Evolutionary conservation across 352 stramenopile species (phyloP).

Genomic region (Globisporangium cylindrosporum): DNA sequence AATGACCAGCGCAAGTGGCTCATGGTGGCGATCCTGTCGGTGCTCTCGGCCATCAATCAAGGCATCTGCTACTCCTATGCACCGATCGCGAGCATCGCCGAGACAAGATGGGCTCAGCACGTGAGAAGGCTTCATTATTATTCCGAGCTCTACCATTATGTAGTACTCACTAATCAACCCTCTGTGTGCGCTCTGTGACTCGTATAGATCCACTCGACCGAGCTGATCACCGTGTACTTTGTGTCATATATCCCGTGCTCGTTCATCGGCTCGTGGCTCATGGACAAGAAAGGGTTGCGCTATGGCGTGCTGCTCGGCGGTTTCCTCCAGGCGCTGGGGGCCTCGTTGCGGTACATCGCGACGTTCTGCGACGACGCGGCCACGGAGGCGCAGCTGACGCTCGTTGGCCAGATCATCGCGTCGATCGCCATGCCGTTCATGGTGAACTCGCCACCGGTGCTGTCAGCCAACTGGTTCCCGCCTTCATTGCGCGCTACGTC

Average conservation of each 20-base stretch:
- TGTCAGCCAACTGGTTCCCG: constrained; percentile 76
- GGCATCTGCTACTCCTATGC: constrained; percentile 80
- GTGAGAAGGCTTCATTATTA: constrained; percentile 26
- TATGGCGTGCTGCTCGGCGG: constrained; percentile 61
- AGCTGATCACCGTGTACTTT: constrained; percentile 80
- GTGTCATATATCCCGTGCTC: constrained; percentile 78
- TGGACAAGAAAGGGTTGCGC: constrained; percentile 71
- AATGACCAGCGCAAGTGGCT: constrained; percentile 45
- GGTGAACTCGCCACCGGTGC: constrained; percentile 75
- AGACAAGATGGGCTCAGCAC: constrained; percentile 50
- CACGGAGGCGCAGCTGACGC: constrained; percentile 37
- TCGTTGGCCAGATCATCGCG: constrained; percentile 61
- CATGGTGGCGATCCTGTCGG: constrained; percentile 66
- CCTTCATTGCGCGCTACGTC: constrained; percentile 58
- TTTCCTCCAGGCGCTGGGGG: constrained; percentile 50
- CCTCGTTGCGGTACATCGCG: constrained; percentile 42
- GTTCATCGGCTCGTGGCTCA: constrained; percentile 76
- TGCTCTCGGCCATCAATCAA: constrained; percentile 67
- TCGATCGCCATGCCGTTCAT: constrained; percentile 81
- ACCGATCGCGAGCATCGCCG: constrained; percentile 61
- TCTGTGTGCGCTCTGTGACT: neutral
- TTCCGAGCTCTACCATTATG: neutral
- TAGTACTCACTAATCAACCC: neutral
- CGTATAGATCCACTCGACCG: constrained; percentile 55
- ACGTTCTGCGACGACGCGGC: constrained; percentile 22